Conservation (phyloP, 495 filamentous ascomycete species). For the Hypoxylon fragiforme region DNA sequence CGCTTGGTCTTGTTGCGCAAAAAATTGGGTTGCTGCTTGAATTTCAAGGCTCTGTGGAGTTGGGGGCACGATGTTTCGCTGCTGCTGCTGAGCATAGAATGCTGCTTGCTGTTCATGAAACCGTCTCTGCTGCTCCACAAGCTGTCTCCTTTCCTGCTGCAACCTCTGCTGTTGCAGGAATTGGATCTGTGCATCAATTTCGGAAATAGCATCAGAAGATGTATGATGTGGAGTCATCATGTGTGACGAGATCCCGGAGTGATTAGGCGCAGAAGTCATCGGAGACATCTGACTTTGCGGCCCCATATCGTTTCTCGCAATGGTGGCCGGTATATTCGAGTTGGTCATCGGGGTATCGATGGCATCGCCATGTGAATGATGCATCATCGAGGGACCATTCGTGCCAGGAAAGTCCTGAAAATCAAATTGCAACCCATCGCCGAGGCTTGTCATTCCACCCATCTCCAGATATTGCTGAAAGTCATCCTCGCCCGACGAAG, state of each 20-base stretch:
- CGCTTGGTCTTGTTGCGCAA: slow-evolving; percentile 56
- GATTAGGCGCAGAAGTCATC: slow-evolving; percentile 48
- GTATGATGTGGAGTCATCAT: slow-evolving; percentile 46
- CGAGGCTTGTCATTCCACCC: slow-evolving; percentile 49
- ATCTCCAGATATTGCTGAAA: slow-evolving; percentile 62
- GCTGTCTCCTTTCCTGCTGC: slow-evolving; percentile 54
- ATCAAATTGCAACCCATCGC: slow-evolving; percentile 53
- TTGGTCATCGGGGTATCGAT: slow-evolving; percentile 57
- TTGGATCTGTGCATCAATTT: slow-evolving; percentile 63
- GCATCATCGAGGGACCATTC: slow-evolving; percentile 38
- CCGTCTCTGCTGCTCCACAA: slow-evolving; percentile 48
- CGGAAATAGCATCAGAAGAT: slow-evolving; percentile 50
- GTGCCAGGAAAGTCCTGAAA: slow-evolving; percentile 49
- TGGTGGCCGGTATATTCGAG: slow-evolving; percentile 45
- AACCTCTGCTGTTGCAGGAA: slow-evolving; percentile 64
- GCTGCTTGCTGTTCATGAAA: slow-evolving; percentile 58
- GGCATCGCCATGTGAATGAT: slow-evolving; percentile 43
- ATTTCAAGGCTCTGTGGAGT: slow-evolving; percentile 94
- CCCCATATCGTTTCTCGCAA: slow-evolving; percentile 41
- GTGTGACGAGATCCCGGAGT: slow-evolving; percentile 45
- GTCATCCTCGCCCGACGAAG: slow-evolving; percentile 52
- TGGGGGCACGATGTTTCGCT: slow-evolving; percentile 71
- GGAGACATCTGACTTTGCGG: slow-evolving; percentile 52
- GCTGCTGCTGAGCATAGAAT: slow-evolving; percentile 59
- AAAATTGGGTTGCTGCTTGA: slow-evolving; percentile 70